phyloP scores from a whole-genome alignment of 805 yeast species.

The Schizosaccharomyces osmophilus region DNA sequence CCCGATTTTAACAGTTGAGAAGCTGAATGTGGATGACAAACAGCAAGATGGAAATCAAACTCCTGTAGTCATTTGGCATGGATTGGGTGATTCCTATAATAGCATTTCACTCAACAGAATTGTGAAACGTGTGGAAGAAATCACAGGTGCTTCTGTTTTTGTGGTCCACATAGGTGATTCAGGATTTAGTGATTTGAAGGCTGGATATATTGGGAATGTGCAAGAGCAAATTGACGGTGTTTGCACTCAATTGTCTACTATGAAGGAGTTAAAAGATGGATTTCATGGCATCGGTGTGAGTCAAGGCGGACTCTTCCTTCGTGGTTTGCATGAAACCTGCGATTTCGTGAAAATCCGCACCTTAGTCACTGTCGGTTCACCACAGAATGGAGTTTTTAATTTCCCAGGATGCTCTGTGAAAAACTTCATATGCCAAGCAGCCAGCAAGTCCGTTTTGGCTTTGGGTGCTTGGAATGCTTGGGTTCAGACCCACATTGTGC shows the following conservation, averaged over 20 bases:
- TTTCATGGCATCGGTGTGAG: slow-evolving; percentile 59
- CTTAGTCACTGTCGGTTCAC: slow-evolving; percentile 55
- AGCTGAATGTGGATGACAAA: background rate
- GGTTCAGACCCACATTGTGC: slow-evolving; percentile 32
- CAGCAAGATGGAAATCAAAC: slow-evolving; percentile 1
- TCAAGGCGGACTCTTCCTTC: slow-evolving; percentile 61
- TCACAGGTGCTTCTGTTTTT: background rate
- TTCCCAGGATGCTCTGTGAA: slow-evolving; percentile 28
- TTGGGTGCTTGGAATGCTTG: slow-evolving; percentile 7
- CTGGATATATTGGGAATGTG: background rate
- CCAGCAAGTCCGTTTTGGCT: background rate
- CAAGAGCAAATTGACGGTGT: slow-evolving; percentile 19
- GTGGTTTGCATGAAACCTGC: slow-evolving; percentile 43
- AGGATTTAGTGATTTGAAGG: background rate
- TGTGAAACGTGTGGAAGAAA: background rate
- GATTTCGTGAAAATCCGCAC: slow-evolving; percentile 20
- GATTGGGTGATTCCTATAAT: slow-evolving; percentile 53
- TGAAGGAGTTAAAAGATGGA: slow-evolving; percentile 26
- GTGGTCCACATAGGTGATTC: background rate
- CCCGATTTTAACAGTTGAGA: background rate
- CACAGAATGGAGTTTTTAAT: slow-evolving; percentile 52
- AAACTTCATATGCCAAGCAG: background rate
- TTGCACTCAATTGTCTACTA: slow-evolving; percentile 26
- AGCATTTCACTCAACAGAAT: background rate
- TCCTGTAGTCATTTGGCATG: slow-evolving; percentile 64